Conservation (phyloP, 129 eudicot species). For the Pittosporum tobira region DNA sequence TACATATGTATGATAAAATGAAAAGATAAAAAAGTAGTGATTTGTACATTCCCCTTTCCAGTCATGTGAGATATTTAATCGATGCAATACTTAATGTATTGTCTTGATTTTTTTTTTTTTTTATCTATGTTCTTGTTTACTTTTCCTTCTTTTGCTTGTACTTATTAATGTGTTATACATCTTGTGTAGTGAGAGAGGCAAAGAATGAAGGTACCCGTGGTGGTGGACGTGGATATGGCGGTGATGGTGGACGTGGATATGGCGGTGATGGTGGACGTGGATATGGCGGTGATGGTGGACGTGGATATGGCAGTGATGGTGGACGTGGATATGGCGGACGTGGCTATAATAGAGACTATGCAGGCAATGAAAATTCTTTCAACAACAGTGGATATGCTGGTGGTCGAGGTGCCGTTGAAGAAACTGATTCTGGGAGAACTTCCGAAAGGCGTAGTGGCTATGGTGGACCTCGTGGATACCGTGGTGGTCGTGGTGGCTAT, state of each 20-base stretch:
- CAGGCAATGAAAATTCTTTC: slow-evolving; percentile 40
- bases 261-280: too few species aligned
- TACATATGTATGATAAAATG: too few species aligned
- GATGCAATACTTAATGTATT: not conserved
- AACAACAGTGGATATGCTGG: slow-evolving; percentile 48
- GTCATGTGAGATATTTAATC: too few species aligned
- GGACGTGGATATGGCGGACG: too few species aligned
- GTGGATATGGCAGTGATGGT: too few species aligned
- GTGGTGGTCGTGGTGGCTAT: slow-evolving; percentile 74
- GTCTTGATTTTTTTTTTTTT: not conserved
- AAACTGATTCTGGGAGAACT: slow-evolving; percentile 41
- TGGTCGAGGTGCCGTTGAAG: slow-evolving; percentile 47
- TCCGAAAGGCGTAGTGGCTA: slow-evolving; percentile 71
- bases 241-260: slow-evolving; percentile 71
- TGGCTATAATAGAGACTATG: slow-evolving; percentile 49
- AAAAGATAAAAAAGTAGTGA: too few species aligned
- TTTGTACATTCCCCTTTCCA: too few species aligned
- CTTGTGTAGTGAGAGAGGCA: slow-evolving; percentile 87
- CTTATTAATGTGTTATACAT: not conserved
- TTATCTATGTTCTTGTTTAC: too few species aligned
- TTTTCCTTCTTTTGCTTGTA: not conserved
- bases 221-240: slow-evolving; percentile 68
- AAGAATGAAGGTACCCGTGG: slow-evolving; percentile 64
- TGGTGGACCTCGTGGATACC: slow-evolving; percentile 61
- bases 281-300: too few species aligned